Base-by-base conservation (phyloP, 1,284 basidiomycete genomes). In the Trichosporon sp. region DNA sequence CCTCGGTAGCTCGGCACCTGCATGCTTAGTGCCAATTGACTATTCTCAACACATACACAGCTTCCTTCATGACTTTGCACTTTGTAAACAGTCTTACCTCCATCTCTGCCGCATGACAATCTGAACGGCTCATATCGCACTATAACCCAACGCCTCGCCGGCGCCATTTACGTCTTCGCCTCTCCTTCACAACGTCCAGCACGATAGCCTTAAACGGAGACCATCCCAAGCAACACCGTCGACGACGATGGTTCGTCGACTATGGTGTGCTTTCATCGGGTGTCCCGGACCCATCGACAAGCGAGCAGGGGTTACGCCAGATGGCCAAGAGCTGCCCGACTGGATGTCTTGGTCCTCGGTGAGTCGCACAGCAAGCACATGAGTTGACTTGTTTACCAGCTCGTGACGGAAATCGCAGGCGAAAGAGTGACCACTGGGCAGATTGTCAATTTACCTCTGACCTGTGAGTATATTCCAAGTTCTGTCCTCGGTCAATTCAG, bases 281-380 rank as follows among this genome's bases (percentile, higher is more conserved):
- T 74, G 73, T 65, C 70, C 68, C 19, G 46, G 48, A 14, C 65
- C 19, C 31, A 51, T n/a, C 32, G 6, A 51, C 35, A 66, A 66
- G 35, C 63, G 68, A n/a, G 65, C 35, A 3, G 69, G 71, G 48
- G 37, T 70, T 65, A 73, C 69, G 48, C 77, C 77, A 11, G 71
- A 78, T 59, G 77, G 77, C 2, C 77, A 78, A 65, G 70, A 40
- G 32, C 67, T 78, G 12, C 77, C 77, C 56, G 73, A 73, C 43
- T 78, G 77, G 77, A 69, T 78, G 46, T 71, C 74, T 0, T 78
- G 74, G 70, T 71, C 74, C 8, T 64, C 68, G 67, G 77, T 77
- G 56, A 67, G 74, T 73, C 1, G 16, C 2, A 14, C 19, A 4
- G 31, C 6, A 4, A 21, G 64, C 38, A 19, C 31, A 66, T 14